Conservation (phyloP, 2,329 filamentous ascomycete species). For the Gaeumannomyces sp. region DNA sequence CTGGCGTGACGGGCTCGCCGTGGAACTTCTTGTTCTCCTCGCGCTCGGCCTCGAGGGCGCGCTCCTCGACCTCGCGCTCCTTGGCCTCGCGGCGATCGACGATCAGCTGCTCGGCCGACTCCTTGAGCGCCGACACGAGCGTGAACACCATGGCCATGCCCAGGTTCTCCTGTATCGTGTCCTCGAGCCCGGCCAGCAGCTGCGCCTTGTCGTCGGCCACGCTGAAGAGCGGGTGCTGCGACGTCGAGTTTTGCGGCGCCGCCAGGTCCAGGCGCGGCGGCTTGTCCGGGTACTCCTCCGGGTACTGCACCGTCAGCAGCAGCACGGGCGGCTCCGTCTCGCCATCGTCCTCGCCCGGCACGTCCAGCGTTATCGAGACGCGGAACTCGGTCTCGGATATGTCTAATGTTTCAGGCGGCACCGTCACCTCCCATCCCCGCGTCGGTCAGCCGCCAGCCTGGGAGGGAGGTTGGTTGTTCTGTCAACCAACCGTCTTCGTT, state of each 20-base stretch:
- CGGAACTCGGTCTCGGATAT: conserved; percentile 86
- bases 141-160: conserved; percentile 99
- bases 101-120: conserved; percentile 82
- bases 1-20: conserved; percentile 79
- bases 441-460: conserved; percentile 5
- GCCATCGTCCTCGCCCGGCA: conserved; percentile 54
- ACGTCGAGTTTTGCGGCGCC: conserved; percentile 60
- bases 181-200: conserved; percentile 64
- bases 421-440: background rate
- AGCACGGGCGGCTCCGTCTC: conserved; percentile 62
- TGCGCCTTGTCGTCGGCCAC: conserved; percentile 71
- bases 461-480: background rate
- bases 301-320: conserved; percentile 79
- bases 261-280: conserved; percentile 77
- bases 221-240: conserved; percentile 67
- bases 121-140: conserved; percentile 79
- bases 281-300: conserved; percentile 84
- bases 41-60: conserved; percentile 57
- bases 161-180: conserved; percentile 82
- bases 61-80: conserved; percentile 52
- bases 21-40: conserved; percentile 97
- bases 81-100: conserved; percentile 62
- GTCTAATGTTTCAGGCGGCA: conserved; percentile 48
- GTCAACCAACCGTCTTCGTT: conserved; percentile 1
- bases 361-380: conserved; percentile 78